phyloP scores from a whole-genome alignment of 2,329 filamentous ascomycete genomes.

The Pseudogymnoascus sp. region DNA sequence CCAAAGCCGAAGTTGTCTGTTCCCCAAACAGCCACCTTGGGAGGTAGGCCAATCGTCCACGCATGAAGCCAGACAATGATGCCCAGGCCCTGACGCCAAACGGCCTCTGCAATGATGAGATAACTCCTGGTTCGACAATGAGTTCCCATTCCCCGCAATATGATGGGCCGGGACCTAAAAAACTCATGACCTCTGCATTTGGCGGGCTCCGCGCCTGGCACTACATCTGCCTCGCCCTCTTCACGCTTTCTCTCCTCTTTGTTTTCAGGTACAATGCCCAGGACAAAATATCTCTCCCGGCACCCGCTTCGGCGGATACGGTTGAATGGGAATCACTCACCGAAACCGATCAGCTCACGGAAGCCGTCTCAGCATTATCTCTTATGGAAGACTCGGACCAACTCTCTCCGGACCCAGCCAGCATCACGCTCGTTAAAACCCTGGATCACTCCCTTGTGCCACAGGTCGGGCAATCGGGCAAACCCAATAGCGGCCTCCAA shows the following conservation, averaged over 20 bases:
- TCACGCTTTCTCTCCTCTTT: constrained; percentile 1
- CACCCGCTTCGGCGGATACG: not conserved
- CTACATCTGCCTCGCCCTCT: not conserved
- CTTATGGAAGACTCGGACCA: not conserved
- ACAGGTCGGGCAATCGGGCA: not conserved
- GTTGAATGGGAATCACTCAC: not conserved
- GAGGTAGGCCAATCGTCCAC: not conserved
- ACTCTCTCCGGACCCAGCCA: not conserved
- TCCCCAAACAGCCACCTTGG: not conserved
- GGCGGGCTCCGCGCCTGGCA: not conserved
- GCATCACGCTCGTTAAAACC: not conserved
- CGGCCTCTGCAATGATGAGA: not conserved
- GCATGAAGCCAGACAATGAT: not conserved
- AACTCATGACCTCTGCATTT: not conserved
- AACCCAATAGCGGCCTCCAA: not conserved
- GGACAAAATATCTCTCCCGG: not conserved
- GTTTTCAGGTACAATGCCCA: not conserved
- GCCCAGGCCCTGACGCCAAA: not conserved
- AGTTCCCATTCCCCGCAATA: not conserved
- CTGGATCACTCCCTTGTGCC: not conserved
- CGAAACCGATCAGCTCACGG: not conserved
- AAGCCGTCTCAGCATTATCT: not conserved
- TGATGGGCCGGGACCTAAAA: not conserved
- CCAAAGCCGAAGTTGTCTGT: not conserved
- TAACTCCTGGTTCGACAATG: not conserved